Evolutionary conservation across 2,329 filamentous ascomycete genomes (phyloP), one percentile per base, ranked within the genome.

Genomic region (Penicillium expansum): DNA sequence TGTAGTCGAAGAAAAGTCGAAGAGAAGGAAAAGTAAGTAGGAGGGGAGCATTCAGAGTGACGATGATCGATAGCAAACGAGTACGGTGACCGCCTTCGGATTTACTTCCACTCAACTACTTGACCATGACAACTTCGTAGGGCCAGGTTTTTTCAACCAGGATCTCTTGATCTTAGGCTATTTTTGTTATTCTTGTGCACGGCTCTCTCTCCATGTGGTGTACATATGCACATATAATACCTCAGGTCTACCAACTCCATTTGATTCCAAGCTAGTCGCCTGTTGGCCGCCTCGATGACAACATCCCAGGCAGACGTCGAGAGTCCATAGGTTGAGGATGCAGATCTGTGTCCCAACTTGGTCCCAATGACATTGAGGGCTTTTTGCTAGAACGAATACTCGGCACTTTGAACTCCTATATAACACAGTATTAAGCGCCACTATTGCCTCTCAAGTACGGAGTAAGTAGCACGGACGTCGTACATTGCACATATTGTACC

Each of bases 21-120:
- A 44, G 62, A 64, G 57, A 67, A 72, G 69, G 67, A 69, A 67
- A 50, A 62, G 53, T 52, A 62, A 45, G 58, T 60, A 57, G 58
- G 58, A 56, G 57, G 60, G 53, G 48, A 55, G 33, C 45, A 50
- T 55, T 39, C 27, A 39, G 22, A 52, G 54, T 56, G 54, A 56
- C 42, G 54, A 56, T 56, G 53, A 55, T 55, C 45, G 37, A 55
- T 33, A 55, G 45, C 52, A 55, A 55, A 55, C 45, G 45, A 56
- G 48, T 52, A 16, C 54, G 41, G 54, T 56, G 54, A 56, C 54
- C 54, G 54, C 54, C 54, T 56, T 52, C 33, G 29, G 32, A 39
- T 47, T 35, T 47, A 33, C 20, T 22, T 33, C 44, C 42, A 44
- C 43, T 47, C 39, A 27, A 27, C 14, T n/a, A 24, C 11, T 13